Conservation (phyloP, 805 yeast species). For the Nadsonia fulvescens region DNA sequence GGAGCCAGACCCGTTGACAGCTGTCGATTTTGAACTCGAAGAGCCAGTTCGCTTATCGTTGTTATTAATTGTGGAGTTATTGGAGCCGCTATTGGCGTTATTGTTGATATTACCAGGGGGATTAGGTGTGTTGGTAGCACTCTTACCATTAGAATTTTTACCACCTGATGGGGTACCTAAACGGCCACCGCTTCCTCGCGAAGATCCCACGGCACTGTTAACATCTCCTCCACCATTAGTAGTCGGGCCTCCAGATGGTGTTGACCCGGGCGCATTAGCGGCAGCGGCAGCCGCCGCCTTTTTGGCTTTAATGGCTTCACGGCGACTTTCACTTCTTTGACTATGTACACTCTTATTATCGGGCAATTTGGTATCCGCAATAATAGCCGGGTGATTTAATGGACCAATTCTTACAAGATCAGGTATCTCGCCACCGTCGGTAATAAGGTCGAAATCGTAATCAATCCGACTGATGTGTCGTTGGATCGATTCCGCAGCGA, state of each 20-base stretch:
- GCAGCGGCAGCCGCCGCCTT: slow-evolving; percentile 31
- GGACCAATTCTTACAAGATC: slow-evolving; percentile 61
- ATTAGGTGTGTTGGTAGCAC: slow-evolving; percentile 9
- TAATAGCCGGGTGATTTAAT: slow-evolving; percentile 80
- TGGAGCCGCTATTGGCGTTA: slow-evolving; percentile 11
- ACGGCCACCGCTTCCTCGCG: not conserved
- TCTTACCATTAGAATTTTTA: slow-evolving; percentile 6
- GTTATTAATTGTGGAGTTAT: slow-evolving; percentile 4
- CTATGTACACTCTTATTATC: slow-evolving; percentile 44
- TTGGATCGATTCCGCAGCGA: slow-evolving; percentile 62
- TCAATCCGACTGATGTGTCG: slow-evolving; percentile 59
- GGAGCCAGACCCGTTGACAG: slow-evolving; percentile 1
- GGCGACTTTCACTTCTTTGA: slow-evolving; percentile 64
- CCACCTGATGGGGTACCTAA: not conserved
- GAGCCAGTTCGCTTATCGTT: slow-evolving; percentile 6
- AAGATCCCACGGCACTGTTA: not conserved
- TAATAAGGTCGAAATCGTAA: slow-evolving; percentile 59
- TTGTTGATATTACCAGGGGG: slow-evolving; percentile 12
- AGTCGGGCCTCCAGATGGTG: slow-evolving; percentile 4
- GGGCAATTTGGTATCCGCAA: slow-evolving; percentile 31
- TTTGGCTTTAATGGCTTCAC: slow-evolving; percentile 86
- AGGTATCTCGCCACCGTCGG: slow-evolving; percentile 65
- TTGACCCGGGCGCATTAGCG: too few relatives aligned
- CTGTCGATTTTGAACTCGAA: slow-evolving; percentile 7
- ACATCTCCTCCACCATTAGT: slow-evolving; percentile 4